Evolutionary conservation across 1,284 basidiomycete species (phyloP).

Genomic region (Hortiboletus rubellus): DNA sequence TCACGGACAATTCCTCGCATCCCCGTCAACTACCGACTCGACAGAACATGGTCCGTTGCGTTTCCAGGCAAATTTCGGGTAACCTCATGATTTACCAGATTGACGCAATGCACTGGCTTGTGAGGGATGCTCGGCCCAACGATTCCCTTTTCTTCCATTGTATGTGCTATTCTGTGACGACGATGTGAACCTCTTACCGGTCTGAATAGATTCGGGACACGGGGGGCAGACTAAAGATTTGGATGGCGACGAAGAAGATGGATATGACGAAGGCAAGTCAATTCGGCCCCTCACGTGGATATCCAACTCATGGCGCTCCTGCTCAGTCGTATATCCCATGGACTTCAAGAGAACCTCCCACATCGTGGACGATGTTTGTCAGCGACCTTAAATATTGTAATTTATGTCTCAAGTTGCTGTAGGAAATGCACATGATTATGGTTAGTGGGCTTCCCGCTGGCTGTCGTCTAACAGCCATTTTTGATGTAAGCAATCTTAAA

Average conservation of each 20-base stretch:
- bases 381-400: not conserved
- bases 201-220: conserved; percentile 48
- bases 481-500: conserved; percentile 57
- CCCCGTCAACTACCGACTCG: conserved; percentile 69
- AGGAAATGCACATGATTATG: conserved; percentile 75
- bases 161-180: conserved; percentile 36
- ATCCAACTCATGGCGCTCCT: not conserved
- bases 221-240: conserved; percentile 55
- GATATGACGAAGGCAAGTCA: conserved; percentile 39
- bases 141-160: conserved; percentile 94
- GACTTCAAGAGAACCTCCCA: conserved; percentile 73
- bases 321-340: conserved; percentile 80
- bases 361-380: conserved; percentile 81
- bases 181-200: not conserved
- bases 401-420: conserved; percentile 6
- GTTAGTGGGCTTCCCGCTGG: conserved; percentile 76
- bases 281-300: not conserved
- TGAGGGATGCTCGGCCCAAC: conserved; percentile 72
- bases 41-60: conserved; percentile 71
- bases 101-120: conserved; percentile 89
- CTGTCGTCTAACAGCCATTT: conserved; percentile 86
- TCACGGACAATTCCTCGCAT: conserved; percentile 75
- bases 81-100: conserved; percentile 43
- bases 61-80: not conserved
- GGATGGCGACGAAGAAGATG: conserved; percentile 43